Evolutionary conservation across 352 stramenopile species (phyloP).

Genomic region (Thalassiosira exigua): DNA sequence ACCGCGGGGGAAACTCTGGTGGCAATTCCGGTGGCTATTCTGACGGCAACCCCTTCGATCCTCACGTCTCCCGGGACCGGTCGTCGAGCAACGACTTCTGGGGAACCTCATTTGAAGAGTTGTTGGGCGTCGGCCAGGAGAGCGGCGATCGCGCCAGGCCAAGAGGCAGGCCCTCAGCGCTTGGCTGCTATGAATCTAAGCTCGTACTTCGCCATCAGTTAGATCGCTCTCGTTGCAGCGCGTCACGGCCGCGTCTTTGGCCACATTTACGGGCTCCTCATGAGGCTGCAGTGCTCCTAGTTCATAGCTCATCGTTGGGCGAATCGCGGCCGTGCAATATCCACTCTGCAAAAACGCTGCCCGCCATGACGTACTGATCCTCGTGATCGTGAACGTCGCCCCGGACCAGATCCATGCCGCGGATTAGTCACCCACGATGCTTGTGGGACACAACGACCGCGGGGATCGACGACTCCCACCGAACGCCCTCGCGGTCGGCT

Average conservation of each 20-base stretch:
- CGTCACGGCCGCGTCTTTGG: too few species aligned
- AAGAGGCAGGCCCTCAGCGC: too few species aligned
- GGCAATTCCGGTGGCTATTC: too few species aligned
- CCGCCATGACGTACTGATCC: slow-evolving; percentile 18
- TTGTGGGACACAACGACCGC: not conserved
- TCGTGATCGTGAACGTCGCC: slow-evolving; percentile 4
- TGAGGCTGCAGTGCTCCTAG: too few species aligned
- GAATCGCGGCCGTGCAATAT: not conserved
- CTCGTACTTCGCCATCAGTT: too few species aligned
- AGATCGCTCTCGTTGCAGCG: too few species aligned
- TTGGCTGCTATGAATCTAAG: too few species aligned
- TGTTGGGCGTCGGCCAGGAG: too few species aligned
- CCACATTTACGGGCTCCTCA: too few species aligned
- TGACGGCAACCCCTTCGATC: slow-evolving; percentile 5
- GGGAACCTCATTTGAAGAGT: too few species aligned
- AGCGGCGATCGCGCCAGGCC: too few species aligned
- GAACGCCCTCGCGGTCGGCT: not conserved
- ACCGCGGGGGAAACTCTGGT: too few species aligned
- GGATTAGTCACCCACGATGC: not conserved
- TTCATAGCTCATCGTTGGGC: slow-evolving; percentile 8
- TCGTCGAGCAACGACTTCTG: slow-evolving; percentile 59
- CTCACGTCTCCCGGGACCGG: slow-evolving; percentile 19
- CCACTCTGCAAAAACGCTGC: slow-evolving; percentile 7
- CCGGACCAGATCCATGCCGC: slow-evolving; percentile 20
- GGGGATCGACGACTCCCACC: not conserved